These are phyloP conservation scores for Xylaria longipes DNA, from an alignment of 495 filamentous ascomycete species.

Conservation along the genomic window DNA sequence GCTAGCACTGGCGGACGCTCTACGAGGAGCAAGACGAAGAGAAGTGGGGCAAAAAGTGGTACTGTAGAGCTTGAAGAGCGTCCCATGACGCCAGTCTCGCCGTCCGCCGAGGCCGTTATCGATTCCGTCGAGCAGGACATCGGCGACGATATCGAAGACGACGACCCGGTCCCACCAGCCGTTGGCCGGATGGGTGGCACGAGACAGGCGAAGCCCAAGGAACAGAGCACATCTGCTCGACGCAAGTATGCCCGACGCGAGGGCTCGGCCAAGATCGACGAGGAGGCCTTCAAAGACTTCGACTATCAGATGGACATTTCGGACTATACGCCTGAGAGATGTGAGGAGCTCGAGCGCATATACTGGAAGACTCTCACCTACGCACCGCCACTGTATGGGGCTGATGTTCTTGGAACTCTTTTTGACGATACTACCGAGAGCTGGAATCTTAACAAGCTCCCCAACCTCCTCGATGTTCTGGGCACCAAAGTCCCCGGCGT, in stretches of 20 bases:
- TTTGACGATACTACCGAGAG: conserved; percentile 83
- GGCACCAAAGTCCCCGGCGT: conserved; percentile 96
- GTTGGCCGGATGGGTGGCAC: conserved; percentile 50
- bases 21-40: conserved; percentile 43
- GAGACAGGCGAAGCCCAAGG: conserved; percentile 55
- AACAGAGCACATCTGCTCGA: conserved; percentile 64
- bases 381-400: conserved; percentile 92
- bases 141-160: conserved; percentile 55
- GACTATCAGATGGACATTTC: conserved; percentile 85
- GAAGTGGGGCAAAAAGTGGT: conserved; percentile 39
- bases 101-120: conserved; percentile 50
- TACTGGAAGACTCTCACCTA: conserved; percentile 98
- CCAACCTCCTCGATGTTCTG: conserved; percentile 91
- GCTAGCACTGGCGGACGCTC: conserved; percentile 42
- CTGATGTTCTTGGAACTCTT: conserved; percentile 95
- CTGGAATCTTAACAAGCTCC: conserved; percentile 95
- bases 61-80: conserved; percentile 49
- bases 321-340: conserved; percentile 88
- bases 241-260: conserved; percentile 83
- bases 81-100: conserved; percentile 63
- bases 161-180: conserved; percentile 44
- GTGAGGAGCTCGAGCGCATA: conserved; percentile 87
- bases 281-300: conserved; percentile 84
- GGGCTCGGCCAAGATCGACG: conserved; percentile 75
- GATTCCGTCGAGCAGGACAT: conserved; percentile 56